A percentile compares a stretch with the other conserved stretches of the same genome.
These are phyloP conservation scores for Fusarium incarnatum DNA, from an alignment of 2,329 filamentous ascomycete species.

Conservation along the genomic window DNA sequence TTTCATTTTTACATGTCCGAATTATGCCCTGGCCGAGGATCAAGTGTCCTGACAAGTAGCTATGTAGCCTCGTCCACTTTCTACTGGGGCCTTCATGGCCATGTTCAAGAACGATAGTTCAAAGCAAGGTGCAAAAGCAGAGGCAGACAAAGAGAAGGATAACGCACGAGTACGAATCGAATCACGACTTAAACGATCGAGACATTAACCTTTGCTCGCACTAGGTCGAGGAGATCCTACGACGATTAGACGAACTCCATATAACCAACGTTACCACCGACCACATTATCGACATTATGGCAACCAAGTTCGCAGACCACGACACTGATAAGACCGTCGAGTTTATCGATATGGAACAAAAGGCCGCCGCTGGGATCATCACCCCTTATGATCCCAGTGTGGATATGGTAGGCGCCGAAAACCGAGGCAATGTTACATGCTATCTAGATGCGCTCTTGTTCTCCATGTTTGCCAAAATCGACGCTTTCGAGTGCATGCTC, in stretches of 20 bases:
- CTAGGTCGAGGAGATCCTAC: constrained; percentile 57
- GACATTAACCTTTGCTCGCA: constrained; percentile 27
- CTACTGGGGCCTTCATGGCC: constrained; percentile 69
- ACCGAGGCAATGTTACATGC: constrained; percentile 89
- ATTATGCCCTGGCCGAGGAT: neutral
- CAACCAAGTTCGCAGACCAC: constrained; percentile 72
- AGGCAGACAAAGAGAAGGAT: constrained; percentile 63
- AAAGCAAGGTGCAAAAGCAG: constrained; percentile 58
- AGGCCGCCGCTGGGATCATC: constrained; percentile 83
- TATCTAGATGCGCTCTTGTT: constrained; percentile 93
- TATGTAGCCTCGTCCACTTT: constrained; percentile 62
- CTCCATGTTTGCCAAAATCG: constrained; percentile 92
- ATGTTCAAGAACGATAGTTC: constrained; percentile 72
- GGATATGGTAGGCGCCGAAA: constrained; percentile 85
- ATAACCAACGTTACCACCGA: constrained; percentile 67
- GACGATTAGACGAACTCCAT: constrained; percentile 57
- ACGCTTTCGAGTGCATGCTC: constrained; percentile 92
- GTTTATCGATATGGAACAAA: constrained; percentile 80
- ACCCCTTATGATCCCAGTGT: constrained; percentile 77
- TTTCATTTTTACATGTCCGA: neutral
- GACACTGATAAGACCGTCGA: constrained; percentile 81
- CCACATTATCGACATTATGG: constrained; percentile 65
- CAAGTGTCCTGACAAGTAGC: constrained; percentile 21
- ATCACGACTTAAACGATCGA: neutral
- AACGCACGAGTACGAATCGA: constrained; percentile 52